phyloP scores from a whole-genome alignment of 2,329 filamentous ascomycete species.

The Mollisia scopiformis region DNA sequence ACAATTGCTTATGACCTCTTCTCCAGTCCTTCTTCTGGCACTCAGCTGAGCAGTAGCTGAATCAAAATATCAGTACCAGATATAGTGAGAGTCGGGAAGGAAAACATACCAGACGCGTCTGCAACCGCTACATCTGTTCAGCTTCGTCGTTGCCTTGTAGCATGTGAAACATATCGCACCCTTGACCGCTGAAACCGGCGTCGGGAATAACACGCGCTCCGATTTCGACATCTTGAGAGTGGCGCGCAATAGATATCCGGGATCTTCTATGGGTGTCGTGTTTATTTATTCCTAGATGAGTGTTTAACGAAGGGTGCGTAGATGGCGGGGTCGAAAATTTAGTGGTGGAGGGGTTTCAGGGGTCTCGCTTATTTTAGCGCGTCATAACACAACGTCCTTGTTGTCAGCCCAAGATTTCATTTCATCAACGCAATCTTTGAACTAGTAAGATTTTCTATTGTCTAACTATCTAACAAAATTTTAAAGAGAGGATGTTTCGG shows the following conservation, averaged over 20 bases:
- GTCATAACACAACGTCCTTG: no score
- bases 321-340: neutral
- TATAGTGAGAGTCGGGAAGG: neutral
- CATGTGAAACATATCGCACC: slow-evolving; percentile 16
- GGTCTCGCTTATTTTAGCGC: no score
- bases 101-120: slow-evolving; percentile 15
- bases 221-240: slow-evolving; percentile 1
- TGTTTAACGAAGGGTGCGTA: no score
- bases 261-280: no score
- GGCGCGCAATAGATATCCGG: no score
- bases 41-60: slow-evolving; percentile 29
- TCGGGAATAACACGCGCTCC: slow-evolving; percentile 1
- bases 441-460: no score
- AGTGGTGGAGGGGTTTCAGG: no score
- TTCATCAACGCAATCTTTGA: no score
- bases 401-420: no score
- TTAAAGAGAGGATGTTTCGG: no score
- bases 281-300: no score
- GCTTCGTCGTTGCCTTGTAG: neutral
- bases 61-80: neutral
- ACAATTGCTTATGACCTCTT: slow-evolving; percentile 18
- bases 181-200: slow-evolving; percentile 14
- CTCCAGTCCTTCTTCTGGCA: slow-evolving; percentile 33
- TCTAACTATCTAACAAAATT: no score
- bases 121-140: slow-evolving; percentile 16